A percentile compares a stretch with the other conserved stretches of the same genome.
Evolutionary conservation across 148 eudicot species (phyloP).

Genomic region (Vaccinium darrowii): DNA sequence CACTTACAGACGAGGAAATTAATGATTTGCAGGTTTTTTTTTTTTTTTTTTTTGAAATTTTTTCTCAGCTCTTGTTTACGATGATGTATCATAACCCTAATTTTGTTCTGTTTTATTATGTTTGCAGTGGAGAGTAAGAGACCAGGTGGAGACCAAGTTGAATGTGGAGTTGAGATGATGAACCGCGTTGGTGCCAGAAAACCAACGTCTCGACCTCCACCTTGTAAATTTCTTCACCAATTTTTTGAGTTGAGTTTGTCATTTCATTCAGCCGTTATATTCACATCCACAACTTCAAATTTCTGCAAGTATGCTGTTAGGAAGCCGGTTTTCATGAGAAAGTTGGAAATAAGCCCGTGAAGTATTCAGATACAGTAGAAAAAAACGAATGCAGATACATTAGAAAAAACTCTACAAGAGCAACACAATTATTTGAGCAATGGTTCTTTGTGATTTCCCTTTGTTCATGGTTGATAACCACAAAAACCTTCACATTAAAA

Average conservation of each 20-base stretch:
- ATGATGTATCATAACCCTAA: not conserved
- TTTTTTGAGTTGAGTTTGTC: not conserved
- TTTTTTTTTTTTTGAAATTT: not conserved
- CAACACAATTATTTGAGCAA: not conserved
- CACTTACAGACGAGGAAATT: conserved; percentile 91
- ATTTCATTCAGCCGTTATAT: not conserved
- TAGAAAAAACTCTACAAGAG: not conserved
- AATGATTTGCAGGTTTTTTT: conserved; percentile 77
- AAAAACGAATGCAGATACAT: too few species aligned
- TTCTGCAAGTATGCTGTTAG: not conserved
- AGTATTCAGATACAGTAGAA: not conserved
- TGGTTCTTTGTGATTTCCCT: not conserved
- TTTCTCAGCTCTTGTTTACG: not conserved
- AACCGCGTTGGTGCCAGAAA: conserved; percentile 4
- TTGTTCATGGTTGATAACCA: not conserved
- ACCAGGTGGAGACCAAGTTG: conserved; percentile 66
- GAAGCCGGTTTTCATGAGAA: not conserved
- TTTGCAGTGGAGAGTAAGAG: conserved; percentile 86
- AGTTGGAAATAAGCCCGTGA: not conserved
- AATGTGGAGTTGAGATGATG: conserved; percentile 90
- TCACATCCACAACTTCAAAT: not conserved
- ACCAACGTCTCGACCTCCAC: not conserved
- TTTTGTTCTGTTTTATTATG: not conserved
- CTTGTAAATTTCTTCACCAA: conserved; percentile 12
- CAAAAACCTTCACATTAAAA: too few species aligned